Percentiles rank a stretch among this genome's conserved stretches.
Conservation (phyloP, 345 rosid genomes). For the Sonneratia alba region DNA sequence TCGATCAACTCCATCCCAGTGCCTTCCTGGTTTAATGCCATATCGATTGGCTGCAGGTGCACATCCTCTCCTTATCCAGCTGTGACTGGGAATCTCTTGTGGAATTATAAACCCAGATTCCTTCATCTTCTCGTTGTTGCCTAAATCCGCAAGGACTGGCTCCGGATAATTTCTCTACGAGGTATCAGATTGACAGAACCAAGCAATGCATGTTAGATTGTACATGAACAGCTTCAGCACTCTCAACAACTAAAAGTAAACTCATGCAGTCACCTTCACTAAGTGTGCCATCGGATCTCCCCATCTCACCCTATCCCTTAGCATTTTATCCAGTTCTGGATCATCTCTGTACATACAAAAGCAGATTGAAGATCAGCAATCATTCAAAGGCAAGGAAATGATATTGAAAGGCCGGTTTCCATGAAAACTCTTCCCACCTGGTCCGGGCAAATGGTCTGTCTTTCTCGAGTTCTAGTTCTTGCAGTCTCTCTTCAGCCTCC, state of each 20-base stretch:
- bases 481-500: constrained; percentile 64
- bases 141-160: constrained; percentile 50
- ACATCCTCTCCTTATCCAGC: constrained; percentile 75
- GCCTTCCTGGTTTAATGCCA: constrained; percentile 88
- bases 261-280: constrained; percentile 53
- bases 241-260: neutral
- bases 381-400: neutral
- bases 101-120: constrained; percentile 86
- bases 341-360: constrained; percentile 55
- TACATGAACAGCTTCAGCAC: neutral
- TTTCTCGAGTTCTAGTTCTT: constrained; percentile 74
- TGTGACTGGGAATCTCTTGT: constrained; percentile 66
- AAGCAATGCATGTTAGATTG: neutral
- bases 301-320: constrained; percentile 70
- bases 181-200: neutral
- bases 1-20: constrained; percentile 97
- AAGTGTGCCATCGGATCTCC: constrained; percentile 97
- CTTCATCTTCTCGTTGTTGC: constrained; percentile 78
- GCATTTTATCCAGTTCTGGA: constrained; percentile 73
- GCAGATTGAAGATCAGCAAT: constrained; percentile 3
- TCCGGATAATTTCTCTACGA: constrained; percentile 53
- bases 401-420: neutral
- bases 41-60: constrained; percentile 80
- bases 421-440: constrained; percentile 30
- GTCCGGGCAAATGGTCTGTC: constrained; percentile 85